phyloP scores from a whole-genome alignment of 1,139 yeast genomes.

The Hemisphaericaspora subhashii region DNA sequence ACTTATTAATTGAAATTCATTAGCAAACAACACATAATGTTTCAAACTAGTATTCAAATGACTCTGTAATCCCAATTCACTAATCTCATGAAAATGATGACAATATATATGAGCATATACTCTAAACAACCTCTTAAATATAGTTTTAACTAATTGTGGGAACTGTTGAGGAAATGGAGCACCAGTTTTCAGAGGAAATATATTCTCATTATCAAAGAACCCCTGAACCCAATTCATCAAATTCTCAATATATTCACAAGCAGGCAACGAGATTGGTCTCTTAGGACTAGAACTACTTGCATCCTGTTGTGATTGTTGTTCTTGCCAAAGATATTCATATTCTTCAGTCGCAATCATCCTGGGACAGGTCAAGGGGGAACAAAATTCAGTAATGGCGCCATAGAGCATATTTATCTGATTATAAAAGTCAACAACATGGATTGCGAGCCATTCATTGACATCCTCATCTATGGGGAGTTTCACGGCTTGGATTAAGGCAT shows the following conservation, averaged over 20 bases:
- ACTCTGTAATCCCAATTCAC: conserved; percentile 88
- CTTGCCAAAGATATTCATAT: conserved; percentile 96
- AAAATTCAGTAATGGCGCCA: conserved; percentile 93
- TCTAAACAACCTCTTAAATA: conserved; percentile 85
- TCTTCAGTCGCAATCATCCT: conserved; percentile 96
- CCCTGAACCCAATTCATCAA: conserved; percentile 94
- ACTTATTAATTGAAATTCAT: conserved; percentile 75
- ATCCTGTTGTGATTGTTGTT: conserved; percentile 20
- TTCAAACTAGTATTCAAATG: conserved; percentile 92
- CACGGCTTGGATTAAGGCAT: conserved; percentile 88
- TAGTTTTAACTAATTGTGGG: conserved; percentile 73
- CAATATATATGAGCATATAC: conserved; percentile 98
- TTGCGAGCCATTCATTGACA: conserved; percentile 92
- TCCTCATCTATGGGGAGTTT: conserved; percentile 93
- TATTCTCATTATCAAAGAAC: conserved; percentile 82
- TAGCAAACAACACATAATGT: conserved; percentile 86
- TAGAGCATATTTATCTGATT: conserved; percentile 96
- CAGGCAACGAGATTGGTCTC: conserved; percentile 60
- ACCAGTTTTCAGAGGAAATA: conserved; percentile 87
- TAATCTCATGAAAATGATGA: conserved; percentile 93
- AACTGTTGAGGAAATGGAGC: conserved; percentile 79
- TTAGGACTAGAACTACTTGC: conserved; percentile 47
- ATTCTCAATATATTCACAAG: conserved; percentile 91
- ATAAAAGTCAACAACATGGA: conserved; percentile 86
- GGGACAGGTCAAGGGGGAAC: conserved; percentile 91